A percentile compares a stretch with the other conserved stretches of the same genome.
Conservation (phyloP, 2,329 filamentous ascomycete species). For the Alternaria burnsii region DNA sequence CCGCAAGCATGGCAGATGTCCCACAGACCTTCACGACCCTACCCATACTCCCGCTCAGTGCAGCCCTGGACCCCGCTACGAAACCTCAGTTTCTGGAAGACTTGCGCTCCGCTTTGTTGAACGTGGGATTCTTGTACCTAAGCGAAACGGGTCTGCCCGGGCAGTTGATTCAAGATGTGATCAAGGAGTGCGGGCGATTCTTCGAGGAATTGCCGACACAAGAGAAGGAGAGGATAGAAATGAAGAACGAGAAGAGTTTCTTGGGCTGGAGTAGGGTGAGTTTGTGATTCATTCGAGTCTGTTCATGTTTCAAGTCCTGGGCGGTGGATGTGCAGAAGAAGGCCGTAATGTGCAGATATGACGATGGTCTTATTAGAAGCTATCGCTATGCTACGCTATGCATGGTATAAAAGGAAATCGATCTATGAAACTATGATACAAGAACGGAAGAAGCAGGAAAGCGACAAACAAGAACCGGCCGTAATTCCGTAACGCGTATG, state of each 20-base stretch:
- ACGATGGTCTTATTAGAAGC: constrained; percentile 9
- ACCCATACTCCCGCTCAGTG: constrained; percentile 78
- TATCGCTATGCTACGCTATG: constrained; percentile 14
- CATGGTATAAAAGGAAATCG: background rate
- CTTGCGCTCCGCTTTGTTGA: constrained; percentile 78
- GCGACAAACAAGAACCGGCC: background rate
- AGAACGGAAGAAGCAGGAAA: background rate
- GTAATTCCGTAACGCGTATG: constrained; percentile 8
- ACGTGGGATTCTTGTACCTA: constrained; percentile 89
- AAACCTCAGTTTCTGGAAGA: constrained; percentile 77
- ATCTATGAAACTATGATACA: constrained; percentile 13
- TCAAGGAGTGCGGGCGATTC: constrained; percentile 73
- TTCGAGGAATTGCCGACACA: constrained; percentile 75
- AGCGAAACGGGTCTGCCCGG: constrained; percentile 72
- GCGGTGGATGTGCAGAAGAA: background rate
- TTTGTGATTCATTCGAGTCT: constrained; percentile 20
- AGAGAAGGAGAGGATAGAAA: constrained; percentile 72
- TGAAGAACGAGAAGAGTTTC: constrained; percentile 60
- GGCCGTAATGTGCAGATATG: background rate
- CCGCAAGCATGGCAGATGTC: background rate
- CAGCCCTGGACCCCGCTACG: constrained; percentile 70
- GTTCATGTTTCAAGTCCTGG: background rate
- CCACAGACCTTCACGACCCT: constrained; percentile 71
- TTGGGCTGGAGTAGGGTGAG: constrained; percentile 58
- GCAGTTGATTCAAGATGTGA: constrained; percentile 70